A percentile compares a stretch with the other conserved stretches of the same genome.
phyloP scores from a whole-genome alignment of 306 rosid genomes.

The Cyclanthera cordifolia region DNA sequence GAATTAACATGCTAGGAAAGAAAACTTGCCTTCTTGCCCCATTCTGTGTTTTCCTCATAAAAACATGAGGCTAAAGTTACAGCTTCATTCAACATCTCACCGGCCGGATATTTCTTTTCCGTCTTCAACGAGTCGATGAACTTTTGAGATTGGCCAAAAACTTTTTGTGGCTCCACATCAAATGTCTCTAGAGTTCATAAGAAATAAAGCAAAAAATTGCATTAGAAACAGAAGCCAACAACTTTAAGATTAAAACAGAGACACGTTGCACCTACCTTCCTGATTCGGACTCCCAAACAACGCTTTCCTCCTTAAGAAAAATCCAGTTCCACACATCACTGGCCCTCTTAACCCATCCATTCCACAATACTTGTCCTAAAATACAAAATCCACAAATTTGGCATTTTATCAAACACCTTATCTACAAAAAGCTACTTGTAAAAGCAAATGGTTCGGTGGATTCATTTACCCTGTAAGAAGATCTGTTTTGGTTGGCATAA shows the following conservation, averaged over 20 bases:
- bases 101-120: conserved; percentile 13
- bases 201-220: neutral
- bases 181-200: conserved; percentile 20
- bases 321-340: conserved; percentile 37
- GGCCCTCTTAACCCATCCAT: conserved; percentile 52
- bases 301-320: conserved; percentile 28
- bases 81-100: conserved; percentile 25
- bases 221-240: neutral
- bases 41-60: conserved; percentile 27
- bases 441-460: neutral
- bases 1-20: neutral
- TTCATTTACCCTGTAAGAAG: conserved; percentile 27
- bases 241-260: neutral
- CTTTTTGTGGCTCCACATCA: conserved; percentile 17
- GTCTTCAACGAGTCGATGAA: conserved; percentile 27
- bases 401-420: neutral
- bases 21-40: conserved; percentile 35
- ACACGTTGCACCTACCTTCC: conserved; percentile 17
- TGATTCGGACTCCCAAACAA: conserved; percentile 31
- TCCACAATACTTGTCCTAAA: conserved; percentile 39
- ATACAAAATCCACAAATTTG: neutral
- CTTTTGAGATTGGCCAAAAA: conserved; percentile 21
- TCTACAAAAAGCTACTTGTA: too few relatives aligned
- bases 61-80: conserved; percentile 24
- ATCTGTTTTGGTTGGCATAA: conserved; percentile 31